Evolutionary conservation across 257 asterid genomes (phyloP).

Genomic region (Paulownia fortunei): DNA sequence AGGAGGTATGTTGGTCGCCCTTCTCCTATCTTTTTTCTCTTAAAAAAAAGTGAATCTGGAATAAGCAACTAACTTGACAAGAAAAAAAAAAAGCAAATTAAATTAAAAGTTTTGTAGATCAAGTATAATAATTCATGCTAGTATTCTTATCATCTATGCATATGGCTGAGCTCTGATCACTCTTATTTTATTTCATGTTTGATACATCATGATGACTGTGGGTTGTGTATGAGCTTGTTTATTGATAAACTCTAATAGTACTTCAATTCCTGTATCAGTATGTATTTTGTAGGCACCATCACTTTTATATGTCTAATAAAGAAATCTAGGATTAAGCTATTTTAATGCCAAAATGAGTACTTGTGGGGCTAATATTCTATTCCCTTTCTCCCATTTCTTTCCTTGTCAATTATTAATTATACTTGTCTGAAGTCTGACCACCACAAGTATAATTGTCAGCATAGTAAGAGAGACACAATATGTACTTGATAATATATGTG

Average conservation of each 20-base stretch:
- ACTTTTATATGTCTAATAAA: conserved; percentile 19
- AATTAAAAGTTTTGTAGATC: background rate
- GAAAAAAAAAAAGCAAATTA: conserved; percentile 7
- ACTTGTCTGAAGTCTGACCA: conserved; percentile 53
- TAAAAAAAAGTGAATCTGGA: background rate
- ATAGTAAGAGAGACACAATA: conserved; percentile 28
- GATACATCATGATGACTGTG: conserved; percentile 12
- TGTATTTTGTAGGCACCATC: background rate
- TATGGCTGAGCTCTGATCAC: background rate
- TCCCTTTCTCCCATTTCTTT: conserved; percentile 39
- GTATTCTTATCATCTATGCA: conserved; percentile 10
- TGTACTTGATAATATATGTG: conserved; percentile 19
- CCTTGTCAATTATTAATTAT: conserved; percentile 49
- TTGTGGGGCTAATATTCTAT: conserved; percentile 53
- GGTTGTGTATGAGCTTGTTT: conserved; percentile 6
- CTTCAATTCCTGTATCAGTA: background rate
- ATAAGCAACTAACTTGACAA: background rate
- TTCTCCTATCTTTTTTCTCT: background rate
- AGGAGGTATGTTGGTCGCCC: background rate
- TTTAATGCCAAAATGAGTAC: conserved; percentile 34
- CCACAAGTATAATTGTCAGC: conserved; percentile 50
- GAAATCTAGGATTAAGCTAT: conserved; percentile 14
- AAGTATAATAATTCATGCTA: background rate
- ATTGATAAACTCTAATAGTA: conserved; percentile 11
- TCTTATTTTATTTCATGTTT: background rate